phyloP scores from a whole-genome alignment of 305 asterid genomes.

The Nicotiana rustica region DNA sequence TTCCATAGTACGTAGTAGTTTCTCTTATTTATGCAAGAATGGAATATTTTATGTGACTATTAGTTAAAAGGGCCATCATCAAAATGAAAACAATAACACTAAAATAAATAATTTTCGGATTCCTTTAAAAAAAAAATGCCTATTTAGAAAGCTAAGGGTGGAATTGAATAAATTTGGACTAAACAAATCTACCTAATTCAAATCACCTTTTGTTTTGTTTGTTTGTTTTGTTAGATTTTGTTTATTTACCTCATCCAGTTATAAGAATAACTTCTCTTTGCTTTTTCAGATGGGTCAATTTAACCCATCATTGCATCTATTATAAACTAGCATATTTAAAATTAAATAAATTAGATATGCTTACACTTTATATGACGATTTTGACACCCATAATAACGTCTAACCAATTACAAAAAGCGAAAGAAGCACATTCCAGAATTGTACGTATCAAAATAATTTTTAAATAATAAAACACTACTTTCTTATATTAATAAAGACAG shows the following conservation, averaged over 20 bases:
- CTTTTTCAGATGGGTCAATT: neutral
- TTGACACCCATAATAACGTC: constrained; percentile 16
- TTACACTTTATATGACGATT: neutral
- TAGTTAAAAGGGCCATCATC: neutral
- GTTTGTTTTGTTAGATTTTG: no score
- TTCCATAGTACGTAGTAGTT: neutral
- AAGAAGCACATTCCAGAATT: constrained; percentile 25
- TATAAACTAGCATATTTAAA: neutral
- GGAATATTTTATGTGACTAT: neutral
- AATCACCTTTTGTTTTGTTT: neutral
- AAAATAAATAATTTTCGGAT: neutral
- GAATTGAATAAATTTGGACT: no score
- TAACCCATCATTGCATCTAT: neutral
- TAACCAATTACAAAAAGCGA: constrained; percentile 20
- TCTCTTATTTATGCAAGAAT: neutral
- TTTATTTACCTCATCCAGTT: no score
- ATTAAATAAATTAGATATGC: neutral
- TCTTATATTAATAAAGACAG: neutral
- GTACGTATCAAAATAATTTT: constrained; percentile 11
- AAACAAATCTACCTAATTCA: neutral
- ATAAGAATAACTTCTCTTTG: no score
- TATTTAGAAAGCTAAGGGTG: no score
- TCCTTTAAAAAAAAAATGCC: neutral
- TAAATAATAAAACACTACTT: neutral
- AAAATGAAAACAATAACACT: neutral